Conservation (phyloP, 177 flowering plant species). For the Vitis hybrid region DNA sequence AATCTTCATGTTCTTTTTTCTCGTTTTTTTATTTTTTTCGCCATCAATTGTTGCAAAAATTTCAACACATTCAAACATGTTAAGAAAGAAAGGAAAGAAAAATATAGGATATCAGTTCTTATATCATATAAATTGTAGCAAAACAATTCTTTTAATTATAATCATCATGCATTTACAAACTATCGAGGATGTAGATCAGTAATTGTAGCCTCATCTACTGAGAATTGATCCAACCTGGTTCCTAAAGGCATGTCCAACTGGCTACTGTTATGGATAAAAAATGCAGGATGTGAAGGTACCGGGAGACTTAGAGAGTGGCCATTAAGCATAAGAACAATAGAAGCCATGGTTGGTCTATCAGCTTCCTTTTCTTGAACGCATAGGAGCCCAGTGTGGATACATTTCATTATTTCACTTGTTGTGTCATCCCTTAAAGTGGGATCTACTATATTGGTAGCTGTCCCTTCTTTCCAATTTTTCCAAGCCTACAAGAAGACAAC, state of each 20-base stretch:
- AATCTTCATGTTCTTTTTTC: too few relatives aligned
- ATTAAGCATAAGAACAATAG: conserved; percentile 29
- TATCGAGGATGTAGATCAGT: conserved; percentile 23
- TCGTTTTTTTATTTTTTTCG: too few relatives aligned
- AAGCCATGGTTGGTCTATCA: conserved; percentile 32
- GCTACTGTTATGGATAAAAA: background rate
- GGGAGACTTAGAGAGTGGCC: conserved; percentile 22
- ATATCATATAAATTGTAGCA: too few relatives aligned
- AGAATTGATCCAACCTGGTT: background rate
- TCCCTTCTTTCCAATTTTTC: conserved; percentile 32
- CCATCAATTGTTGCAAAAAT: rapidly evolving
- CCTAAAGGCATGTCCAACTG: background rate
- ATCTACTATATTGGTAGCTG: conserved; percentile 18
- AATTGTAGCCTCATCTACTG: conserved; percentile 19
- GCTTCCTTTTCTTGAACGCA: conserved; percentile 35
- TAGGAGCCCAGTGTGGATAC: conserved; percentile 28
- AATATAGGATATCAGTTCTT: too few relatives aligned
- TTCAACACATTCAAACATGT: too few relatives aligned
- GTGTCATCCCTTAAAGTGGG: conserved; percentile 12
- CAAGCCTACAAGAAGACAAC: conserved; percentile 22
- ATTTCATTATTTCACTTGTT: conserved; percentile 25
- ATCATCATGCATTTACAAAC: background rate
- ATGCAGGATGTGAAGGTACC: conserved; percentile 22
- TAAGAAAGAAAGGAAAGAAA: too few relatives aligned
- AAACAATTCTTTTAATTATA: too few relatives aligned